Conservation (phyloP, 2,329 filamentous ascomycete genomes). For the Aaosphaeria arxii region DNA sequence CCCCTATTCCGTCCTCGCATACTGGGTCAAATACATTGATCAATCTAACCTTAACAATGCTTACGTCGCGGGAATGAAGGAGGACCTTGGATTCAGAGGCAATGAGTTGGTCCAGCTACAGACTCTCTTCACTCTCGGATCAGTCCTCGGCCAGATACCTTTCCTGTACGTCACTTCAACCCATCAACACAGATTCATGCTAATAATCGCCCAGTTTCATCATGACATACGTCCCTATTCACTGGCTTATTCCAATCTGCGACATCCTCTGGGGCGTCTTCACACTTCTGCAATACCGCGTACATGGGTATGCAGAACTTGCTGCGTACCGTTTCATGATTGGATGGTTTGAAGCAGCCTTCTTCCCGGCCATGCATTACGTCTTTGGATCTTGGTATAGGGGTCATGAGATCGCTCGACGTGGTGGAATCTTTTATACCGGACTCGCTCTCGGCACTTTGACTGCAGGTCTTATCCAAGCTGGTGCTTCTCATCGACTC, state of each 20-base stretch:
- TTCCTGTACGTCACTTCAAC: conserved; percentile 41
- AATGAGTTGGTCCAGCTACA: not conserved
- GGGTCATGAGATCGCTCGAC: conserved; percentile 40
- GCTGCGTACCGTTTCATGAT: conserved; percentile 55
- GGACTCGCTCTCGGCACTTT: conserved; percentile 52
- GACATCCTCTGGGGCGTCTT: conserved; percentile 57
- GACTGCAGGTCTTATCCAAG: conserved; percentile 50
- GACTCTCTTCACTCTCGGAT: conserved; percentile 47
- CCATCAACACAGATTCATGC: too few relatives aligned
- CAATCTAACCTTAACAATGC: not conserved
- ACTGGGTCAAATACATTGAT: not conserved
- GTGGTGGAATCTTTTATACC: conserved; percentile 53
- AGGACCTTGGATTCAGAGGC: not conserved
- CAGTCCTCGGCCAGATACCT: conserved; percentile 51
- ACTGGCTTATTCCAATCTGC: conserved; percentile 51
- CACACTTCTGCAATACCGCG: conserved; percentile 55
- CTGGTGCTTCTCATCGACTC: conserved; percentile 47
- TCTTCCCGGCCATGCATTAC: conserved; percentile 36
- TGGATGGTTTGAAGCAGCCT: conserved; percentile 51
- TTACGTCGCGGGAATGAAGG: not conserved
- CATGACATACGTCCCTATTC: conserved; percentile 44
- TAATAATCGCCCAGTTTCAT: conserved; percentile 14
- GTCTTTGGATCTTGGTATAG: conserved; percentile 50
- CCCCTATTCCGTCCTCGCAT: not conserved
- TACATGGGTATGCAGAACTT: conserved; percentile 48